A percentile compares a stretch with the other conserved stretches of the same genome.
Conservation (phyloP, 2,329 filamentous ascomycete genomes). For the Beauveria sp. region DNA sequence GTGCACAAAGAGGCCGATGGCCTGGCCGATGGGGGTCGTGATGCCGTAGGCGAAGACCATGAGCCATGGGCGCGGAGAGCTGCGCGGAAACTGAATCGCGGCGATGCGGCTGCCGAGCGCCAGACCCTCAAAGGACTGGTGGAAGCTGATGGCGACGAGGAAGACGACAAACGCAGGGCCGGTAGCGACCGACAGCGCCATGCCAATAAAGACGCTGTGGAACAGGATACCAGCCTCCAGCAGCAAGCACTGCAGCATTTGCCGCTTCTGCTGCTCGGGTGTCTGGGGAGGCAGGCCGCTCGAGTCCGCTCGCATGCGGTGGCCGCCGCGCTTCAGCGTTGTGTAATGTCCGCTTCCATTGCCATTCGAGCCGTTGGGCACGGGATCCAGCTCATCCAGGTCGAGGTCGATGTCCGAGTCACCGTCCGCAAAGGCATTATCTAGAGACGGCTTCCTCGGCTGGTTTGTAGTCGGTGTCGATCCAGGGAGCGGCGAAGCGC, state of each 20-base stretch:
- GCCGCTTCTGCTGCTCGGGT: constrained; percentile 54
- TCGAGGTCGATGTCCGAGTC: constrained; percentile 54
- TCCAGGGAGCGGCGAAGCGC: constrained; percentile 50
- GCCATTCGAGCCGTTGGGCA: constrained; percentile 17
- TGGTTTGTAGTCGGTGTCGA: constrained; percentile 34
- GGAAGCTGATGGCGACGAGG: constrained; percentile 72
- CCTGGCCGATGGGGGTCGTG: constrained; percentile 76
- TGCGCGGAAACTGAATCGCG: constrained; percentile 67
- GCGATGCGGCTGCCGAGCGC: constrained; percentile 80
- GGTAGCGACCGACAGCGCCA: constrained; percentile 75
- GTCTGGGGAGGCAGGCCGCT: constrained; percentile 23
- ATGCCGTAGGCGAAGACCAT: constrained; percentile 72
- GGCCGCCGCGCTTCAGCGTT: constrained; percentile 22
- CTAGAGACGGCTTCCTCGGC: constrained; percentile 20
- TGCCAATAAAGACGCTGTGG: constrained; percentile 79
- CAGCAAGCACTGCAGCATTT: constrained; percentile 69
- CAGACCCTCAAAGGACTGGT: constrained; percentile 84
- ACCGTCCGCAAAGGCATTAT: constrained; percentile 31
- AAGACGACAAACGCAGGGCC: constrained; percentile 75
- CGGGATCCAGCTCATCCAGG: constrained; percentile 51
- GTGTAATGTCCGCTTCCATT: constrained; percentile 22
- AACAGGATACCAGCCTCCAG: constrained; percentile 80
- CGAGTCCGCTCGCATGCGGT: constrained; percentile 15
- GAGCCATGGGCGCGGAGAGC: constrained; percentile 70
- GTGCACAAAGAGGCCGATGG: constrained; percentile 71